Base-by-base conservation (phyloP, 2,329 filamentous ascomycete species). In the Fusarium xyrophilum region DNA sequence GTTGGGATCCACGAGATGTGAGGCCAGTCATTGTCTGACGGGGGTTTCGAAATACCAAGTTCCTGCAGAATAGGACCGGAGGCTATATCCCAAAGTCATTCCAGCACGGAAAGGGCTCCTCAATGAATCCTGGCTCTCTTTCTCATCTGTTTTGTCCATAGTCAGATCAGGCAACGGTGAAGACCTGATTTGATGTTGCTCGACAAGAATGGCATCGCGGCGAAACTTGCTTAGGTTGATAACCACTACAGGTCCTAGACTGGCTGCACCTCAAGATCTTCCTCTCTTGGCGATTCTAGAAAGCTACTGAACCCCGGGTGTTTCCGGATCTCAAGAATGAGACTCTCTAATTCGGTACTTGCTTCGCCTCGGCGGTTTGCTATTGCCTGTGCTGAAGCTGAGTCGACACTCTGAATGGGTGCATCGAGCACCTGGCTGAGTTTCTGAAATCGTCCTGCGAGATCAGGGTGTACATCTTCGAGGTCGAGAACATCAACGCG, bases 321-420 rank as follows among this genome's bases (percentile, higher is more conserved):
- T 1, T 36, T 13, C 7, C 38, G 17, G 2, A 43, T 55, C 11
- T 58, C 30, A 9, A 1, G 3, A 6, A 58, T 4, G 2, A 58
- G 25, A 0, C 1, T 0, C 0, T 58, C 25, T 17, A 58, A 14
- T 3, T 36, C 6, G 0, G 3, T 4, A 5, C 17, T 39, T 3
- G 30, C 32, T 4, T 38, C 19, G 5, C 14, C 7, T 2, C 32
- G 25, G 3, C 6, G 17, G 3, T 21, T 23, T 19, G 10, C 28
- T 7, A 17, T 13, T 1, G 5, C 44, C 15, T 47, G 28, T 5
- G 44, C 28, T 17, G n/a, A 47, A 2, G 2, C n/a, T 2, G n/a
- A 23, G 6, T 47, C 10, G 3, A 7, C n/a, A 7, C n/a, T 3
- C 9, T 7, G n/a, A 5, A 47, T 23, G 0, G 44, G 44, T 3